Percentiles rank a stretch among this genome's conserved stretches.
Conservation (phyloP, 768 basidiomycete genomes). For the Ramaria rubella region DNA sequence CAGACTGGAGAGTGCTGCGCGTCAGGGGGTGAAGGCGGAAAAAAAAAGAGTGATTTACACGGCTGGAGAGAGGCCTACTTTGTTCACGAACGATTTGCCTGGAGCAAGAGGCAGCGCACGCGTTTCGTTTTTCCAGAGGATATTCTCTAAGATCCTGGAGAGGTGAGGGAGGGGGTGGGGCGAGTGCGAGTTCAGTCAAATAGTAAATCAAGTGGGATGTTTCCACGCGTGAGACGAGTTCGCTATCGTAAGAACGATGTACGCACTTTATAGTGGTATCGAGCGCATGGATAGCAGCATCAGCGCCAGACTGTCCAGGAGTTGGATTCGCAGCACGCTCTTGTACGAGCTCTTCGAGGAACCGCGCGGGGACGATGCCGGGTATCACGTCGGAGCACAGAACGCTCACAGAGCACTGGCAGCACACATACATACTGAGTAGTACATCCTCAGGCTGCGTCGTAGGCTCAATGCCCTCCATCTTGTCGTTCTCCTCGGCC, state of each 20-base stretch:
- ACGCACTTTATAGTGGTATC: constrained; percentile 65
- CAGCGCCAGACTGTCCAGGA: constrained; percentile 46
- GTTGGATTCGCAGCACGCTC: constrained; percentile 58
- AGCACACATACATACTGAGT: constrained; percentile 77
- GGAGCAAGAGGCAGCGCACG: constrained; percentile 45
- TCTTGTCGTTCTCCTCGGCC: constrained; percentile 42
- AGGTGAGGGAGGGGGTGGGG: constrained; percentile 12
- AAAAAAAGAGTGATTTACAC: constrained; percentile 39
- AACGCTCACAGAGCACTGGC: constrained; percentile 74
- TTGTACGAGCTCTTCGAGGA: constrained; percentile 54
- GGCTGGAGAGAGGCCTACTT: constrained; percentile 57
- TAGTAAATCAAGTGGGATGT: no score
- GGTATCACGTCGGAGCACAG: constrained; percentile 65
- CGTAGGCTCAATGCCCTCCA: constrained; percentile 37
- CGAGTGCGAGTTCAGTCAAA: no score
- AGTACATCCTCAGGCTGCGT: constrained; percentile 26
- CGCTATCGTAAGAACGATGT: not conserved
- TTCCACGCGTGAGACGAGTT: no score
- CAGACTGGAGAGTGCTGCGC: no score
- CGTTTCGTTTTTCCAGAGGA: constrained; percentile 63
- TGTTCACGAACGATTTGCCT: constrained; percentile 50
- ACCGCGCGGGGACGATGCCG: constrained; percentile 59
- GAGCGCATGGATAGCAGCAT: constrained; percentile 47
- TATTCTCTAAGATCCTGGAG: constrained; percentile 65
- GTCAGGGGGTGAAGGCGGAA: constrained; percentile 1